Base-by-base conservation (phyloP, 2,329 filamentous ascomycete genomes). In the Colletotrichum sansevieriae region DNA sequence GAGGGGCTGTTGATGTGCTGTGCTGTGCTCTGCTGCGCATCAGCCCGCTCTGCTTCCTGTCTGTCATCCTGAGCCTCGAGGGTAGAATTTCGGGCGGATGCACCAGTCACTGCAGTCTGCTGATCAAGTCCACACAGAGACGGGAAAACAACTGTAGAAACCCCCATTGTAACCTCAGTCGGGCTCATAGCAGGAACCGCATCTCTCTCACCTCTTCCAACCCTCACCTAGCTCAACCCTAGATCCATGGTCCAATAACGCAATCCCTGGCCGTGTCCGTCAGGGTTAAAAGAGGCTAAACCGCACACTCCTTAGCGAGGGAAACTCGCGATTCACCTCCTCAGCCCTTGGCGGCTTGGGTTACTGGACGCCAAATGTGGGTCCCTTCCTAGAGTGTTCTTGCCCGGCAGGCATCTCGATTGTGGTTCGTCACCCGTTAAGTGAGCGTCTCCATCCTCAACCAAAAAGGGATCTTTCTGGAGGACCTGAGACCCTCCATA, bases 251-350 rank as follows among this genome's bases (percentile, higher is more conserved):
- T 2, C 51, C 41, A 66, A 51, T 37, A 60, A 46, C 47, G 51
- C 41, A 37, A 69, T 66, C 55, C 66, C 51, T 49, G 63, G 13
- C 62, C 63, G 43, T 55, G 63, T 55, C 63, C 55, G 46, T 66
- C 66, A 49, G 47, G 41, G 18, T 35, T 25, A 43, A 55, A 41
- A 29, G 37, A 66, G 25, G 39, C 63, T 69, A 69, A 43, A 37
- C 63, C 39, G 39, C 60, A 41, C 10, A 35, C n/a, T 20, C 18
- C 29, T 47, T 65, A 64, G 62, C 44, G 44, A 54, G 46, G 25
- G 37, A 18, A 37, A n/a, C n/a, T n/a, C n/a, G n/a, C 66, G 65
- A 64, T 49, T 66, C 63, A 69, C 63, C 47, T 60, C 66, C 66
- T 54, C 61, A 66, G 56, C 55, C 47, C 62, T 61, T 54, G 66